Conservation (phyloP, 441 rosid genomes). For the Rhodomyrtus psidioides region DNA sequence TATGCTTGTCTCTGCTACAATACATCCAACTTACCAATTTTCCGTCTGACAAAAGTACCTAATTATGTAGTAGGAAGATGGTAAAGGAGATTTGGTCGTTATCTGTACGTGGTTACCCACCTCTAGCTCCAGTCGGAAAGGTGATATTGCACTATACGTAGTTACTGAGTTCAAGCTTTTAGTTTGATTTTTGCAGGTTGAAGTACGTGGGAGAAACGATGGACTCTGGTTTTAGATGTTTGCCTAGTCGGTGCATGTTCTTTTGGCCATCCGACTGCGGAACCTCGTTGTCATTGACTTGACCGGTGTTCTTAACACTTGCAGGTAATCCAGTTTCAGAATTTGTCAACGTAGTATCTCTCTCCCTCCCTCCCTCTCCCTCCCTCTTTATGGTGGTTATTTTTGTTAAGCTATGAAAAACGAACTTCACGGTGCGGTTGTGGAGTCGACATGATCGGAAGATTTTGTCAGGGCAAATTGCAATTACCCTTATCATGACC, state of each 20-base stretch:
- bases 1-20: neutral
- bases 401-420: neutral
- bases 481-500: neutral
- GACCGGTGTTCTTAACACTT: neutral
- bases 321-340: neutral
- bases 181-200: neutral
- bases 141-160: neutral
- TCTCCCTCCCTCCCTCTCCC: too few relatives aligned
- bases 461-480: neutral
- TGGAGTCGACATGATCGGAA: neutral
- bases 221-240: neutral
- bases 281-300: neutral
- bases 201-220: neutral
- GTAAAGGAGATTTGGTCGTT: neutral
- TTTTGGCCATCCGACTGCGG: neutral
- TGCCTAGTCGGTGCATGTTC: neutral
- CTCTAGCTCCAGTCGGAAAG: neutral
- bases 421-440: neutral
- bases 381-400: neutral
- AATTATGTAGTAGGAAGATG: neutral
- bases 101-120: neutral
- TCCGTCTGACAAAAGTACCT: neutral
- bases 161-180: neutral
- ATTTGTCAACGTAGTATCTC: neutral
- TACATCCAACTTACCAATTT: neutral